A percentile compares a stretch with the other conserved stretches of the same genome.
Evolutionary conservation across 306 rosid species (phyloP).

Genomic region (Rosa chinensis): DNA sequence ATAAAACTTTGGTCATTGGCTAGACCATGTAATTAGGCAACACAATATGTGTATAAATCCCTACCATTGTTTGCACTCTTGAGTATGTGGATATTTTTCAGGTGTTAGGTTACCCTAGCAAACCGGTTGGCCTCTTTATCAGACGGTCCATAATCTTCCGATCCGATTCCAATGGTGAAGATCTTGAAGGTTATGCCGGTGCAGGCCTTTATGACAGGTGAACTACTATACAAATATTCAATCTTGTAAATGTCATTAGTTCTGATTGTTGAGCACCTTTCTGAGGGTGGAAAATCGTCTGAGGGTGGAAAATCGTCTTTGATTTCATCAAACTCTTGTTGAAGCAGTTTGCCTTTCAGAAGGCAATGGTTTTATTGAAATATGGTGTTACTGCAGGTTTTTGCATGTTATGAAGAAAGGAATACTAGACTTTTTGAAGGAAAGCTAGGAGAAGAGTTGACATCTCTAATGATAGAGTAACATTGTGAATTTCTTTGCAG

Average conservation of each 20-base stretch:
- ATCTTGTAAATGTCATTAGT: no score
- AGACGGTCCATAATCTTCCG: constrained; percentile 82
- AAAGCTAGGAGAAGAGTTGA: not conserved
- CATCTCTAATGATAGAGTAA: not conserved
- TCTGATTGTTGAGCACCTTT: no score
- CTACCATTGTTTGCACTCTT: constrained; percentile 21
- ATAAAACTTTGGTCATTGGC: not conserved
- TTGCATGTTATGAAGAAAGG: not conserved
- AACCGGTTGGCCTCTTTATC: constrained; percentile 84
- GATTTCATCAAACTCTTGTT: not conserved
- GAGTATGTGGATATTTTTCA: constrained; percentile 37
- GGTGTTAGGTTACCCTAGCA: constrained; percentile 98
- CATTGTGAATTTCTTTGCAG: not conserved
- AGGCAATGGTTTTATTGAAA: not conserved
- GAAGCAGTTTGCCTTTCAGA: not conserved
- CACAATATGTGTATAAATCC: constrained; percentile 10
- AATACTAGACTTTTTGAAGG: not conserved
- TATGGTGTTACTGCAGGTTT: not conserved
- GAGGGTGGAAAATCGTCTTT: not conserved
- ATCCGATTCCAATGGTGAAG: constrained; percentile 98
- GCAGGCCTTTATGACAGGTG: constrained; percentile 99
- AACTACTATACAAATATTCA: not conserved
- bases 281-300: not conserved
- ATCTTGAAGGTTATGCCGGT: constrained; percentile 98
- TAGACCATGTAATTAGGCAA: constrained; percentile 1